Evolutionary conservation across 345 rosid genomes (phyloP).

Genomic region (Salix udensis): DNA sequence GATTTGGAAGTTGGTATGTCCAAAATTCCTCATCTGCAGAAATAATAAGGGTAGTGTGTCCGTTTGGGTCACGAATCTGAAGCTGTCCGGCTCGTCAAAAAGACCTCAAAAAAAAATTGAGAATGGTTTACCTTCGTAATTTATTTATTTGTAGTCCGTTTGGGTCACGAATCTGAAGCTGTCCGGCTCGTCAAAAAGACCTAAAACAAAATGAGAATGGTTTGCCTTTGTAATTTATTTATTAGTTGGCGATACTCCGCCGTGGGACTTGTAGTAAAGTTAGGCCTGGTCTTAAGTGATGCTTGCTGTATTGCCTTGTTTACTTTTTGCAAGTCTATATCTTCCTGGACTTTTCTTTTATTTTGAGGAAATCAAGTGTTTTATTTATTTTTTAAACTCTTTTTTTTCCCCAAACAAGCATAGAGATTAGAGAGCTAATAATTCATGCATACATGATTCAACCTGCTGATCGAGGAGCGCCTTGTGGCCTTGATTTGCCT

Average conservation of each 20-base stretch:
- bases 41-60: constrained; percentile 21
- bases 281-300: not conserved
- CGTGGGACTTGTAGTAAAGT: not conserved
- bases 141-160: constrained; percentile 10
- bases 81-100: not conserved
- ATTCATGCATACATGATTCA: not conserved
- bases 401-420: not conserved
- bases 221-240: constrained; percentile 22
- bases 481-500: not conserved
- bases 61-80: constrained; percentile 1
- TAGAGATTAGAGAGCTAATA: not conserved
- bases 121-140: constrained; percentile 18
- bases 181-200: not conserved
- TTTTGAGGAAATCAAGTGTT: not conserved
- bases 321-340: not conserved
- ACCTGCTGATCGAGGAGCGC: not conserved
- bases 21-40: constrained; percentile 1
- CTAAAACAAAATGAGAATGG: not conserved
- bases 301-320: not conserved
- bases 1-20: constrained; percentile 7
- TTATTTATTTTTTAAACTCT: not conserved
- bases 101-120: not conserved
- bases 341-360: not conserved
- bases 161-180: constrained; percentile 1
- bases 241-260: not conserved